Evolutionary conservation across 1,139 yeast genomes (phyloP), one percentile per base, ranked within the genome.

Genomic region (Saccharomyces pastorianus): DNA sequence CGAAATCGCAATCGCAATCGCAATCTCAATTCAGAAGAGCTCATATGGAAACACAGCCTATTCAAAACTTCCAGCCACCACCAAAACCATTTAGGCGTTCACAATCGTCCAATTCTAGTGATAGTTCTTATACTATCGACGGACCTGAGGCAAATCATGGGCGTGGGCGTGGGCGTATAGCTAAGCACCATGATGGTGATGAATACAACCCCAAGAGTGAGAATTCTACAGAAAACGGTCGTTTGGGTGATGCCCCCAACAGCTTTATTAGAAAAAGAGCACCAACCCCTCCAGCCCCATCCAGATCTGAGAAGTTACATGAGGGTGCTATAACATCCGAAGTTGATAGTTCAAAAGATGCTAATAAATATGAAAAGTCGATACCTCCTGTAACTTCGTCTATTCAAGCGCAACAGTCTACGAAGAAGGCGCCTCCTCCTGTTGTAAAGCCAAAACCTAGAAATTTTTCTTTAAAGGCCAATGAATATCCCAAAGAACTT

Each of bases 381-480:
- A 49, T 51, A 8, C 55, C 57, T 4, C 56, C 59, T 8, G 2
- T 25, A 17, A 9, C n/a, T 3, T 11, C 44, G 4, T 25, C 44
- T 4, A 20, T 38, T 13, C 44, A 17, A 11, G 44, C 25, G 25
- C 20, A 13, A 17, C 23, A 11, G 23, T 38, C 44, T 20, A 34
- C n/a, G 28, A 51, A 47, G 25, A 57, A 55, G 41, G 55, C 55
- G 13, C 55, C 63, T 8, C 63, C 66, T 17, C 69, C 68, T 6
- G 55, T 55, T 13, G 51, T 64, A 1, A 63, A 65, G 49, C 65
- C 70, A 11, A 68, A 65, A 48, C 68, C 67, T 4, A 55, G 54
- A 23, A 55, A 49, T 41, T 28, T 63, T 44, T 49, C 51, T 27
- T 14, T n/a, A 50, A 49, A 7, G 44, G 48, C 2, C 17, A 42